Evolutionary conservation across 441 rosid species (phyloP), one percentile per base, ranked within the genome.

Genomic region (Croton laevigatus): DNA sequence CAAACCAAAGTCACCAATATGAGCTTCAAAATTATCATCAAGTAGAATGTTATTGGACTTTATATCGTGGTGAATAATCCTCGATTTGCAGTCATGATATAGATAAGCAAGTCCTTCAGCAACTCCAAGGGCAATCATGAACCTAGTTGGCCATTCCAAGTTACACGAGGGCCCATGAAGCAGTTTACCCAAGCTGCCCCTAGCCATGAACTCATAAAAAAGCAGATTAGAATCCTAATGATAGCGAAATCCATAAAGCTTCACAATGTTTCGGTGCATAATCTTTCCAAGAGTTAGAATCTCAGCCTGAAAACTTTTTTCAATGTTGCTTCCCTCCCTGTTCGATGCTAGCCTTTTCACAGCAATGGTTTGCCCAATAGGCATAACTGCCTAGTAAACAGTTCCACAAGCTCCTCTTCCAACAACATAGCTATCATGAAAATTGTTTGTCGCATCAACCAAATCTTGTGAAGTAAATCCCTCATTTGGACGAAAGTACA

Each of bases 71-170:
- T 95, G 99, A 70, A 95, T 71, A 70, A 92, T 92, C 78, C 84
- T 89, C 12, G 99, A 98, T 78, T 87, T 92, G 86, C 99, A 95
- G 60, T 91, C 98, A 67, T 95, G 98, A 75, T 95, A 98, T 52
- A 95, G 80, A 80, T 95, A 92, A 68, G 97, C 86, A 73, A 95
- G 97, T 62, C 99, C 99, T 83, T 95, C 96, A n/a, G 96, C 99
- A 67, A 98, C 90, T 68, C 99, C 99, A 53, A 95, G 88, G 58
- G 97, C 99, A 34, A 95, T 85, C 40, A 73, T 75, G 73, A 92
- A 95, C 70, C 98, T 86, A 48, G 89, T 89, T 7, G 90, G 85
- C 99, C 98, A 95, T 36, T 92, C 93, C 83, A 95, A 69, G 80
- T 76, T 71, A 69, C 83, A 80, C 1, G 89, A 82, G 38, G 84